Percentiles rank a stretch among this genome's conserved stretches.
phyloP scores from a whole-genome alignment of 345 rosid genomes.

The Boechera stricta region DNA sequence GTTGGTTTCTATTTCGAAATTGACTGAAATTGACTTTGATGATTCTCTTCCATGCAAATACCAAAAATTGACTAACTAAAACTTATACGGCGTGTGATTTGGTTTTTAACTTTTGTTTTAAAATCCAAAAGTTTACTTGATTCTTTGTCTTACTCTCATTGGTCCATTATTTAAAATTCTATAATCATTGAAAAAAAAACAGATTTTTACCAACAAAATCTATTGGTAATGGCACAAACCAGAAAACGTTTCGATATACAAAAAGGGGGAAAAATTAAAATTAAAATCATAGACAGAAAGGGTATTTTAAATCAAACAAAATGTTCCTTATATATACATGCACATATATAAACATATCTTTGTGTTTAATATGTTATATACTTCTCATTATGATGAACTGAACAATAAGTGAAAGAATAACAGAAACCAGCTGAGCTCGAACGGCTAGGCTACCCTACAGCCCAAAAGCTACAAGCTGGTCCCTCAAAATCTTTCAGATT shows the following conservation, averaged over 20 bases:
- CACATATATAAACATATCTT: neutral
- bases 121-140: constrained; percentile 28
- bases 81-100: constrained; percentile 36
- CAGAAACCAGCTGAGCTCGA: constrained; percentile 80
- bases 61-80: constrained; percentile 41
- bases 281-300: neutral
- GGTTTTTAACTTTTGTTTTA: constrained; percentile 24
- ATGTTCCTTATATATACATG: constrained; percentile 3
- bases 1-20: constrained; percentile 41
- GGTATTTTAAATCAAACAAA: neutral
- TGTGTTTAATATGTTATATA: constrained; percentile 28
- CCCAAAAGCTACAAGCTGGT: constrained; percentile 72
- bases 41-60: constrained; percentile 49
- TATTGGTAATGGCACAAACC: constrained; percentile 22
- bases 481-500: constrained; percentile 50
- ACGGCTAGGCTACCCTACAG: constrained; percentile 49
- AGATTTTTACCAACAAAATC: constrained; percentile 24
- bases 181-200: constrained; percentile 20
- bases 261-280: neutral
- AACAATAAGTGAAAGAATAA: constrained; percentile 52
- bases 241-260: constrained; percentile 6
- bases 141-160: constrained; percentile 38
- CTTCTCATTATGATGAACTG: constrained; percentile 38
- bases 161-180: constrained; percentile 21
- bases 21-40: constrained; percentile 41